Percentiles rank a stretch among this genome's conserved stretches.
phyloP scores from a whole-genome alignment of 2,329 filamentous ascomycete genomes.

The Calycina marina region DNA sequence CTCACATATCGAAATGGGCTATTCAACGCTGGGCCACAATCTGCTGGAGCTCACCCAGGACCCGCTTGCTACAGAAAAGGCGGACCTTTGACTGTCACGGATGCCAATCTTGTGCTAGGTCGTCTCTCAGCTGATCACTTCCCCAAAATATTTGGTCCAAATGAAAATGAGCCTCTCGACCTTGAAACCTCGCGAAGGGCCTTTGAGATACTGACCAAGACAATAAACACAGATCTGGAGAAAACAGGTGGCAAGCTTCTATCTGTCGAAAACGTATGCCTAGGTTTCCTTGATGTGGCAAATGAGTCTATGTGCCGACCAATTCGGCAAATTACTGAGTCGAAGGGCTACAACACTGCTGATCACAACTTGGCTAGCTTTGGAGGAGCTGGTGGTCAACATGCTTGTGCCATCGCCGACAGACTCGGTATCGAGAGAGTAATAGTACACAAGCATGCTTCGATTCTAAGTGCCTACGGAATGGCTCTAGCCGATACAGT shows the following conservation, averaged over 20 bases:
- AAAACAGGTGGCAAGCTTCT: conserved; percentile 37
- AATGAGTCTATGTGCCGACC: conserved; percentile 86
- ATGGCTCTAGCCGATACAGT: conserved; percentile 89
- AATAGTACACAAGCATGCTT: conserved; percentile 73
- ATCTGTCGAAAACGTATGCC: conserved; percentile 39
- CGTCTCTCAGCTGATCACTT: conserved; percentile 78
- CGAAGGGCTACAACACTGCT: conserved; percentile 77
- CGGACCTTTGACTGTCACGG: conserved; percentile 77
- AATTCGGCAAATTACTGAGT: conserved; percentile 78
- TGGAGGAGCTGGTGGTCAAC: conserved; percentile 80
- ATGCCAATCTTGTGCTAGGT: conserved; percentile 80
- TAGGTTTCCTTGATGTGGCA: conserved; percentile 71
- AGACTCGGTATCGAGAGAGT: conserved; percentile 76
- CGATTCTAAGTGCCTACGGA: conserved; percentile 76
- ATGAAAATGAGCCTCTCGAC: conserved; percentile 70
- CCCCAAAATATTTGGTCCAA: conserved; percentile 82
- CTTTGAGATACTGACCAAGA: conserved; percentile 59
- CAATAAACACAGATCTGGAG: conserved; percentile 61
- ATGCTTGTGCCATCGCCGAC: conserved; percentile 70
- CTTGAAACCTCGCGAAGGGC: conserved; percentile 56
- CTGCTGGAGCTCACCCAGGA: conserved; percentile 59
- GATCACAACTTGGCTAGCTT: conserved; percentile 80
- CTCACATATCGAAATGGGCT: conserved; percentile 57
- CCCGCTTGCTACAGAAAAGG: conserved; percentile 84
- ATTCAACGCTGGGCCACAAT: conserved; percentile 54